Conservation (phyloP, 1,284 basidiomycete species). For the Lentinula novae-zelandiae region DNA sequence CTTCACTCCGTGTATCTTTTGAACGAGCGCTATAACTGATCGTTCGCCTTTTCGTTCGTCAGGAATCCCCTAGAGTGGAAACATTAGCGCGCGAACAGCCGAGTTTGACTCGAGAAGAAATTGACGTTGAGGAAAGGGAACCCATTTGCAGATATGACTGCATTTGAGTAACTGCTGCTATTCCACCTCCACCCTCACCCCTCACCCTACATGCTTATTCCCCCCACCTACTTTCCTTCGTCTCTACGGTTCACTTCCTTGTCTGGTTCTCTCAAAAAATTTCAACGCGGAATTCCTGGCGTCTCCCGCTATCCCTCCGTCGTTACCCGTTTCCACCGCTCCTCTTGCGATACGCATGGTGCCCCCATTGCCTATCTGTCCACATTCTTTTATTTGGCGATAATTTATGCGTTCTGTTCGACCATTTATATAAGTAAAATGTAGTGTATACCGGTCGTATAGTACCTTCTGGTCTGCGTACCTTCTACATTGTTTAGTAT, state of each 20-base stretch:
- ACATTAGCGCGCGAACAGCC: neutral
- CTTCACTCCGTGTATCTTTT: too few species aligned
- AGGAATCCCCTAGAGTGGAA: neutral
- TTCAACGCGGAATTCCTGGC: neutral
- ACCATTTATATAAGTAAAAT: neutral
- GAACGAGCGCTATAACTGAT: too few species aligned
- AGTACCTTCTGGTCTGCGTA: neutral
- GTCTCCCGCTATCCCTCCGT: neutral
- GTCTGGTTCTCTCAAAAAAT: neutral
- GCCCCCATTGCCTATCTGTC: neutral
- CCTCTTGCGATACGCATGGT: neutral
- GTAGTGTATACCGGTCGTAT: neutral
- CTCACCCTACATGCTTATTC: neutral
- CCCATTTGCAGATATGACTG: slow-evolving; percentile 9
- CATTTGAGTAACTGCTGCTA: neutral
- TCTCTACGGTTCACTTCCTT: neutral
- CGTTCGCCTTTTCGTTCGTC: neutral
- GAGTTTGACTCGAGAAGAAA: neutral
- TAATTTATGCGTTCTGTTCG: neutral
- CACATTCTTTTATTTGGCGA: neutral
- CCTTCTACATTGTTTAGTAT: neutral
- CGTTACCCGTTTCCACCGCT: neutral
- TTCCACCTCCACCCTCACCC: neutral
- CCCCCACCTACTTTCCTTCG: neutral
- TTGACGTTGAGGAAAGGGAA: slow-evolving; percentile 9